phyloP scores from a whole-genome alignment of 192 early-diverging fungal genomes.

The Coemansia sp. region DNA sequence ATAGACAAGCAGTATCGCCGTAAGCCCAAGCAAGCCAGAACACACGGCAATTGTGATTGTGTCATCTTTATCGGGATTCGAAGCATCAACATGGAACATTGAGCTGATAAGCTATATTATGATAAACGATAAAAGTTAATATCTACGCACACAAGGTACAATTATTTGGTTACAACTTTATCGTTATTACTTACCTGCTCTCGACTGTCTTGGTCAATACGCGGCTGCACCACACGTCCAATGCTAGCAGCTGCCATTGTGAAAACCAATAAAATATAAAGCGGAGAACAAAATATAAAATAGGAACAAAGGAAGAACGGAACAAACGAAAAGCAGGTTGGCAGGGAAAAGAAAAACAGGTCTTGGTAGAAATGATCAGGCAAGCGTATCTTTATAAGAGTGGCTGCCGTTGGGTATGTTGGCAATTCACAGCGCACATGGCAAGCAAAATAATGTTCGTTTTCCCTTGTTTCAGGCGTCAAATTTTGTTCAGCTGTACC shows the following conservation, averaged over 20 bases:
- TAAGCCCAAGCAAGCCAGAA: conserved; percentile 23
- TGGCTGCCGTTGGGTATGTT: neutral
- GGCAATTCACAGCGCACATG: neutral
- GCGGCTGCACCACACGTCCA: neutral
- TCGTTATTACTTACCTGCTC: neutral
- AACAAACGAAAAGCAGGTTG: neutral
- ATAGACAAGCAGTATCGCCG: conserved; percentile 23
- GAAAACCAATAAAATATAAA: neutral
- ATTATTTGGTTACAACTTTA: neutral
- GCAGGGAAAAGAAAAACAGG: neutral
- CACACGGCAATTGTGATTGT: conserved; percentile 24
- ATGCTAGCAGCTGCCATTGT: neutral
- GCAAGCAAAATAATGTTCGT: neutral
- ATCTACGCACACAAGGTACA: neutral
- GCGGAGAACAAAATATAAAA: neutral
- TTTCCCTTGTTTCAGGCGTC: neutral
- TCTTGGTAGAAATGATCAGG: neutral
- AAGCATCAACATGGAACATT: conserved; percentile 9
- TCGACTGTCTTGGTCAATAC: neutral
- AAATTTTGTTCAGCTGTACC: conserved; percentile 1
- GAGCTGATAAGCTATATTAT: conserved; percentile 16
- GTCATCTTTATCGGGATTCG: conserved; percentile 21
- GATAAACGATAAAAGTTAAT: neutral
- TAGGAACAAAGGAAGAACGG: neutral
- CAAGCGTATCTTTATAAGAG: neutral